Conservation (phyloP, 768 basidiomycete genomes). For the Russula earlei region DNA sequence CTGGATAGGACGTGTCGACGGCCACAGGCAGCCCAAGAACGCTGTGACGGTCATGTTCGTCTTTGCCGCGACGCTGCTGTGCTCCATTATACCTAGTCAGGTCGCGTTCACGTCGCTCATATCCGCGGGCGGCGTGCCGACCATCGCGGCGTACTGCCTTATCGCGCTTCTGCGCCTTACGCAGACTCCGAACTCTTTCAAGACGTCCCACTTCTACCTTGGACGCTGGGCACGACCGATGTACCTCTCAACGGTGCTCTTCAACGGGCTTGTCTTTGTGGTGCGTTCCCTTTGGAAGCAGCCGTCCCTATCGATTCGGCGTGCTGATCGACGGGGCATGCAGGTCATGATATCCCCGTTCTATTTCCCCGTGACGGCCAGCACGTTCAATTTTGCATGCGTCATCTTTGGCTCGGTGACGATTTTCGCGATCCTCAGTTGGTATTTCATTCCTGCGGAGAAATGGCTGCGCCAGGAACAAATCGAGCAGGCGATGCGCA, state of each 20-base stretch:
- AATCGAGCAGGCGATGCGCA: slow-evolving; percentile 39
- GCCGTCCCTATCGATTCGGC: not conserved
- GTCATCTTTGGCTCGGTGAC: slow-evolving; percentile 77
- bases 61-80: slow-evolving; percentile 67
- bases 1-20: slow-evolving; percentile 75
- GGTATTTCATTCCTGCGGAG: slow-evolving; percentile 71
- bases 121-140: slow-evolving; percentile 78
- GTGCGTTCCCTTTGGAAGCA: slow-evolving; percentile 34
- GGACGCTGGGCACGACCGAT: slow-evolving; percentile 59
- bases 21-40: slow-evolving; percentile 65
- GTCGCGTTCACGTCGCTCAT: slow-evolving; percentile 90
- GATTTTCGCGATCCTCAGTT: slow-evolving; percentile 64
- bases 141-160: slow-evolving; percentile 80
- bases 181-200: slow-evolving; percentile 71
- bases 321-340: not conserved
- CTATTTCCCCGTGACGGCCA: slow-evolving; percentile 68
- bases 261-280: slow-evolving; percentile 66
- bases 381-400: slow-evolving; percentile 75
- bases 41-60: slow-evolving; percentile 83
- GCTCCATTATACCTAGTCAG: slow-evolving; percentile 80
- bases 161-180: slow-evolving; percentile 68
- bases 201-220: slow-evolving; percentile 60
- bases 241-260: slow-evolving; percentile 56
- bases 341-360: slow-evolving; percentile 83
- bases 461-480: slow-evolving; percentile 70